A percentile compares a stretch with the other conserved stretches of the same genome.
These are phyloP conservation scores for Avena eriantha DNA, from an alignment of 176 grass and related monocot genomes.

Conservation along the genomic window DNA sequence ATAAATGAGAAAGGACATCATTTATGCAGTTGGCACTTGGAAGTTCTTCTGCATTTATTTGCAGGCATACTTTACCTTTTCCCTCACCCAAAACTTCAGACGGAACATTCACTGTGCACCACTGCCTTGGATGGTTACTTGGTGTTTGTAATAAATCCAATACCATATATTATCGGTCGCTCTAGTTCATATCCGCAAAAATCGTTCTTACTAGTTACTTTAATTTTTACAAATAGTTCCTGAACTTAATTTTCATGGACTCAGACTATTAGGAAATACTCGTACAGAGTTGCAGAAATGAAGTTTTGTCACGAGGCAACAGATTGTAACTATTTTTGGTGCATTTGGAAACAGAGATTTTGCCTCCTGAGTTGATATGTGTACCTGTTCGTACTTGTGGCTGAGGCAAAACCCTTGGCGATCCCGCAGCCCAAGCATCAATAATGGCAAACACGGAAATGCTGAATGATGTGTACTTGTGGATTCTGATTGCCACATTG, in stretches of 20 bases:
- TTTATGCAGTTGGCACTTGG: background rate
- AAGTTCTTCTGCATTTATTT: slow-evolving; percentile 24
- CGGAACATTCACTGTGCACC: background rate
- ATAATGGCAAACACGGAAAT: slow-evolving; percentile 22
- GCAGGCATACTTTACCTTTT: background rate
- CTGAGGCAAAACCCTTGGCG: background rate
- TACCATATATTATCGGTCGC: background rate
- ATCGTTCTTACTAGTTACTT: slow-evolving; percentile 8
- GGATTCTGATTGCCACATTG: slow-evolving; percentile 2
- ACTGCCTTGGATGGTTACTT: background rate
- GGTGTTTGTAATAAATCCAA: background rate
- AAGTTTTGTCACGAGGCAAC: background rate
- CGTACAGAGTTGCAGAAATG: slow-evolving; percentile 17
- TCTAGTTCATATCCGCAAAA: background rate
- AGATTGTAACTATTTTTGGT: background rate
- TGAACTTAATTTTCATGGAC: slow-evolving; percentile 11
- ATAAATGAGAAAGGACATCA: background rate
- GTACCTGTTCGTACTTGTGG: slow-evolving; percentile 12
- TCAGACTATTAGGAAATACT: background rate
- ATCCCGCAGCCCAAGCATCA: background rate
- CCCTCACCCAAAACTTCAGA: background rate
- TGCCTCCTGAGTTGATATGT: background rate
- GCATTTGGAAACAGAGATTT: background rate
- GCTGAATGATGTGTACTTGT: background rate
- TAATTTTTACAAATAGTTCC: background rate